Base-by-base conservation (phyloP, 345 rosid species). In the Camelina laxa region DNA sequence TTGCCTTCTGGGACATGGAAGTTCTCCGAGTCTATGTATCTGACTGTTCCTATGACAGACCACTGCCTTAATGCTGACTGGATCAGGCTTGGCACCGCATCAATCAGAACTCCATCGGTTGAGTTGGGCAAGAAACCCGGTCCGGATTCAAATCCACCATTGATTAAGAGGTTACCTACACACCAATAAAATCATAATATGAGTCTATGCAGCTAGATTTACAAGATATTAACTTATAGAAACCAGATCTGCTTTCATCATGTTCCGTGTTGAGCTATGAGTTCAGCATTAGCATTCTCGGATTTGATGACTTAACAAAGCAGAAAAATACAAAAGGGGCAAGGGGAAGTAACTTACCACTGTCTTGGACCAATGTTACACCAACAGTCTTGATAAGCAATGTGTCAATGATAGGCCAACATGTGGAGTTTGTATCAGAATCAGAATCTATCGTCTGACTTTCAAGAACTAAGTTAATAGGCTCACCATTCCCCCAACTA, bases 111-210 rank as follows among this genome's bases (percentile, higher is more conserved):
- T 65, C 92, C 87, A 22, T 80, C 70, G 9, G 83, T 66, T 21
- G 89, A 85, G 79, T 75, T 83, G 15, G 79, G 60, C 54, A 75
- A 68, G 74, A 87, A 87, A 11, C 79, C 84, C 4, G 88, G 87
- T 30, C 92, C 92, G 15, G 73, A 33, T 80, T 86, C 92, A 63
- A 86, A 87, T 80, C 89, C 96, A 67, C 86, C 87, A 38, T 86
- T 86, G 54, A 30, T 55, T 83, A 89, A 14, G 27, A 82, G 74
- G 56, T 83, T 84, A 69, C 73, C 95, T 83, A 61, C 63, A 61
- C 63, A 67, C 70, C 66, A 60, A 59, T 48, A 67, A 14, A 41
- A 38, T 49, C 57, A 64, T 9, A 42, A 31, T n/a, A 9, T 30
- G 38, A 20, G 15, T 41, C 8, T 63, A 51, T 31, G 77, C 30